A percentile compares a stretch with the other conserved stretches of the same genome.
phyloP scores from a whole-genome alignment of 2,329 filamentous ascomycete species.

The Leptographium lundbergii region DNA sequence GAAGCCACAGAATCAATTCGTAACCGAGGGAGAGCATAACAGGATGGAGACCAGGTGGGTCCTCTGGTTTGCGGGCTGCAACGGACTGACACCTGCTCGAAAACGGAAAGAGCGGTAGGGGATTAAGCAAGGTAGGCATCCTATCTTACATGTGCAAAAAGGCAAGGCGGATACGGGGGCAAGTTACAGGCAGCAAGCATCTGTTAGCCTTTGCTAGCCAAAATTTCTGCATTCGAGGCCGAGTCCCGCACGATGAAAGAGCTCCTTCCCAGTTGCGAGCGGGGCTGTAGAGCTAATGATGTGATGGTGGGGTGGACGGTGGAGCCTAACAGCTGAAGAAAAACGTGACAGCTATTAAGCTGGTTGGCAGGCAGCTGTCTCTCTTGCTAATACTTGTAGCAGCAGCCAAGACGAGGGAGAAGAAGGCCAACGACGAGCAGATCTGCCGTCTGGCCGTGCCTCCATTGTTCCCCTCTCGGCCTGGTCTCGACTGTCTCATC shows the following conservation, averaged over 20 bases:
- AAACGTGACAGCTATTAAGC: background rate
- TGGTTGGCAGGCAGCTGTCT: background rate
- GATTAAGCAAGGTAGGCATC: background rate
- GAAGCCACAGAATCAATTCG: background rate
- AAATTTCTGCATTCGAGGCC: background rate
- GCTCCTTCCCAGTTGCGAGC: background rate
- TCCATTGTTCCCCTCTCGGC: no score
- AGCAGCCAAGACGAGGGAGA: background rate
- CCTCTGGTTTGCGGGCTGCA: background rate
- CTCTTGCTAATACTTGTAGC: background rate
- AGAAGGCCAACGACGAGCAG: background rate
- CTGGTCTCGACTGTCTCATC: background rate
- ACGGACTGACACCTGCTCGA: background rate
- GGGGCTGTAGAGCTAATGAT: background rate
- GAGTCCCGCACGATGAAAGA: background rate
- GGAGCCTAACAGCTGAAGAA: conserved; percentile 1
- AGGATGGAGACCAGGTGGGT: background rate
- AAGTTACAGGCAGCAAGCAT: background rate
- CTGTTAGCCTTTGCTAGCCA: background rate
- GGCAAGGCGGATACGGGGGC: background rate
- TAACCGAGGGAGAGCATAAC: background rate
- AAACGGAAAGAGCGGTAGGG: background rate
- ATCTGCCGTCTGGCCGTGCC: background rate
- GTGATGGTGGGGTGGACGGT: conserved; percentile 5
- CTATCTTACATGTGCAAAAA: background rate